These are phyloP conservation scores for Rhizoclosmatium globosum DNA, from an alignment of 192 early-diverging fungal species.

Conservation along the genomic window DNA sequence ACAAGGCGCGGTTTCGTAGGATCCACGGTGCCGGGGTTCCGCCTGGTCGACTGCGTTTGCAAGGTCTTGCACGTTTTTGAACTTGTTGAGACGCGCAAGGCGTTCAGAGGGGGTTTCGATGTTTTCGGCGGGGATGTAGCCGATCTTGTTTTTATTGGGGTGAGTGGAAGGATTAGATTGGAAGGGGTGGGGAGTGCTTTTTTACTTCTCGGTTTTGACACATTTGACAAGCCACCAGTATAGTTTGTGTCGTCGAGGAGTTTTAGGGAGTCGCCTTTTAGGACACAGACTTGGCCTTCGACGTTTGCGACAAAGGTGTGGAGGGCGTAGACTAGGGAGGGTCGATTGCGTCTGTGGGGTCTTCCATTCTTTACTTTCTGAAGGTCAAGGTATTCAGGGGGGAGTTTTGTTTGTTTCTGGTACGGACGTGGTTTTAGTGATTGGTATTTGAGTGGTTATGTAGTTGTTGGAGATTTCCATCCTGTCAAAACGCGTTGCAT, in stretches of 20 bases:
- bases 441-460: too few relatives aligned
- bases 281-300: slow-evolving; percentile 85
- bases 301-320: slow-evolving; percentile 86
- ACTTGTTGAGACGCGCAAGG: slow-evolving; percentile 79
- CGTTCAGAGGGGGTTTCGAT: slow-evolving; percentile 87
- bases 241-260: slow-evolving; percentile 84
- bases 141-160: slow-evolving; percentile 68
- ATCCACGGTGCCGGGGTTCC: slow-evolving; percentile 32
- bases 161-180: neutral
- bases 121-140: slow-evolving; percentile 90
- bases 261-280: slow-evolving; percentile 79
- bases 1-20: slow-evolving; percentile 40
- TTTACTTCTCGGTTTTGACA: slow-evolving; percentile 72
- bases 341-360: slow-evolving; percentile 64
- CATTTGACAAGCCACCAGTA: slow-evolving; percentile 80
- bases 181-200: neutral
- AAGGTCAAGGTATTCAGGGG: too few relatives aligned
- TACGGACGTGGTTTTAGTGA: too few relatives aligned
- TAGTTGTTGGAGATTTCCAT: too few relatives aligned
- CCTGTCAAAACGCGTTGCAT: too few relatives aligned
- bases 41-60: slow-evolving; percentile 9
- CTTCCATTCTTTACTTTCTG: neutral
- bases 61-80: slow-evolving; percentile 68
- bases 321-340: slow-evolving; percentile 82
- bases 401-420: too few relatives aligned